Evolutionary conservation across 345 rosid species (phyloP), one percentile per base, ranked within the genome.

Genomic region (Eucalyptus polyanthemos): DNA sequence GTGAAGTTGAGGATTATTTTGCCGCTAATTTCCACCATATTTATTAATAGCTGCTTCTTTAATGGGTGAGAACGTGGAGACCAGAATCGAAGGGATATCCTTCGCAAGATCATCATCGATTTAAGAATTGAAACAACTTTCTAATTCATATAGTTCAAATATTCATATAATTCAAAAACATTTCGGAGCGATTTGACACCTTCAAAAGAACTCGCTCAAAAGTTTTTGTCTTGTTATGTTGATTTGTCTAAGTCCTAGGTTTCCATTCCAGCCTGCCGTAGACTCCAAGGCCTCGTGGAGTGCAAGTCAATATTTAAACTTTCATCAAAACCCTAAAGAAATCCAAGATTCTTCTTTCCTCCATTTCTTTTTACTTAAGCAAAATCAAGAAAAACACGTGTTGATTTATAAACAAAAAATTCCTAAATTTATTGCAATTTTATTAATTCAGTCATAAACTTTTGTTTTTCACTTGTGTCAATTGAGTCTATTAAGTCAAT

Each of bases 361-460:
- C 72, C 34, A 4, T 65, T n/a, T 65, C 76, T 65, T n/a, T 65
- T 14, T 14, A n/a, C 37, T n/a, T 14, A 65, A 65, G 40, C 76
- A 15, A 65, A n/a, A 65, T n/a, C 21, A 65, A 65, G 76, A 65
- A 65, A 65, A 53, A 53, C 24, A 53, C 10, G 1, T 0, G 24
- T 9, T 8, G 58, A 53, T 53, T 53, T 53, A 53, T 53, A 7
- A 53, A 53, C 1, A 1, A 53, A 19, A 19, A 53, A 53, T 7
- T 53, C 0, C 10, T 19, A 19, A 53, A 53, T 2, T 3, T 53
- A 53, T 53, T 53, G 5, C 0, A 53, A 53, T 53, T 53, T 53
- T 2, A 0, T 1, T 0, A 19, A 19, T 53, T 53, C 0, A 53
- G 0, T 8, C 2, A 53, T 19, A 53, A 8, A 19, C 0, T 53